Conservation (phyloP, 176 grass and related monocot species). For the Musa schizocarpa region DNA sequence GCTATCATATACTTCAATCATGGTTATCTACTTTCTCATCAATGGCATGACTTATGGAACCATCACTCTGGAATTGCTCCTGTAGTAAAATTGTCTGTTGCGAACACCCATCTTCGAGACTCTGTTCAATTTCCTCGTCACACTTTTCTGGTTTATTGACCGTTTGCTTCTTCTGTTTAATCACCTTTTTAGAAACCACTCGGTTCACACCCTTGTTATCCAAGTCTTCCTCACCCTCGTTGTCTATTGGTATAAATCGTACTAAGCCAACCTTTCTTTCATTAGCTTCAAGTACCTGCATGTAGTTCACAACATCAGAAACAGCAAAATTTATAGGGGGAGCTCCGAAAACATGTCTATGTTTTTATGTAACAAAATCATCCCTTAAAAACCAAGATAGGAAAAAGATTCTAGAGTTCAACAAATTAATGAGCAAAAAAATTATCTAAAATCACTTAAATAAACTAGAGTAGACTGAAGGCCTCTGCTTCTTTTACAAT, state of each 20-base stretch:
- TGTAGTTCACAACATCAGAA: background rate
- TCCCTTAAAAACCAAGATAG: background rate
- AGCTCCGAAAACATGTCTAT: background rate
- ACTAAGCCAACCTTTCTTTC: constrained; percentile 15
- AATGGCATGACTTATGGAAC: background rate
- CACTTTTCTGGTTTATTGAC: background rate
- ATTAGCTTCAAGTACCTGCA: constrained; percentile 17
- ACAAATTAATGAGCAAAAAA: background rate
- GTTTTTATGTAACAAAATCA: background rate
- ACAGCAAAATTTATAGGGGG: background rate
- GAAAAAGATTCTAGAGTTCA: background rate
- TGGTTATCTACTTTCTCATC: background rate
- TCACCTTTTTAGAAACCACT: background rate
- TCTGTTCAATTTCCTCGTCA: background rate
- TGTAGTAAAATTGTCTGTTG: background rate
- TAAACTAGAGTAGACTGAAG: background rate
- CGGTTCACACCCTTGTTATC: background rate
- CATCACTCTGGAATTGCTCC: background rate
- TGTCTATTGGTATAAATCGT: constrained; percentile 13
- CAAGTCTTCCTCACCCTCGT: background rate
- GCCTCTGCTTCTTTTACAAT: background rate
- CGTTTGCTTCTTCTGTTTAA: background rate
- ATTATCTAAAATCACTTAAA: background rate
- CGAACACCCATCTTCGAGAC: background rate
- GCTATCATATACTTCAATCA: constrained; percentile 1